Conservation (phyloP, 441 rosid species). For the Croton setiger region DNA sequence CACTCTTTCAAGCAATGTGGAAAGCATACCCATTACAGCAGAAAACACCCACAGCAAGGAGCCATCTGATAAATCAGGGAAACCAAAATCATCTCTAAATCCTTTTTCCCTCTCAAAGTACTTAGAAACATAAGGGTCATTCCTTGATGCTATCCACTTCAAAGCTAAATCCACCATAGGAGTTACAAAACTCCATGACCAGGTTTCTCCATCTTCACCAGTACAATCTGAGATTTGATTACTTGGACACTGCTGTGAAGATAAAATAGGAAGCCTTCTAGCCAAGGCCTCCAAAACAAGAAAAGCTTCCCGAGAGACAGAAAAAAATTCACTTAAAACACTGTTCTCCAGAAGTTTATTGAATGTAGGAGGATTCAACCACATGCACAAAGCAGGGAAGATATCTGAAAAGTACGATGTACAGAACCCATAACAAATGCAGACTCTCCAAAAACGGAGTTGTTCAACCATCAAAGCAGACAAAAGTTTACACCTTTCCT, state of each 20-base stretch:
- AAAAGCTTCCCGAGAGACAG: slow-evolving; percentile 65
- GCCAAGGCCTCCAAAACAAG: slow-evolving; percentile 78
- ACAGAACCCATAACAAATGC: slow-evolving; percentile 64
- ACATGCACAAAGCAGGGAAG: slow-evolving; percentile 79
- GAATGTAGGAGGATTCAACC: slow-evolving; percentile 75
- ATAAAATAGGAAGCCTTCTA: slow-evolving; percentile 62
- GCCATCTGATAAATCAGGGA: slow-evolving; percentile 30
- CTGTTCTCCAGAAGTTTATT: slow-evolving; percentile 51
- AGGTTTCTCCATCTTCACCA: slow-evolving; percentile 36
- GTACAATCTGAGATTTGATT: slow-evolving; percentile 22
- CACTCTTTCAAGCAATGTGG: slow-evolving; percentile 65
- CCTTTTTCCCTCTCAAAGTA: slow-evolving; percentile 38
- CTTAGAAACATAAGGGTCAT: slow-evolving; percentile 33
- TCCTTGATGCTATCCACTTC: slow-evolving; percentile 53
- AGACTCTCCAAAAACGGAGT: slow-evolving; percentile 77
- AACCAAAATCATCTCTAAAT: slow-evolving; percentile 24
- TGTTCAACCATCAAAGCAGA: slow-evolving; percentile 82
- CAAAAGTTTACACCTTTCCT: slow-evolving; percentile 62
- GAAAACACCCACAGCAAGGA: slow-evolving; percentile 71
- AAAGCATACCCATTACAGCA: slow-evolving; percentile 59
- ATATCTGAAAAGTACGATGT: slow-evolving; percentile 63
- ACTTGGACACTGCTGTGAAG: slow-evolving; percentile 31
- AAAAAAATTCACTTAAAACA: slow-evolving; percentile 58
- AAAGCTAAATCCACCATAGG: slow-evolving; percentile 77
- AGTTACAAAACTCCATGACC: slow-evolving; percentile 82